These are phyloP conservation scores for Nakazawaea laoshanensis DNA, from an alignment of 805 yeast species.

Conservation along the genomic window DNA sequence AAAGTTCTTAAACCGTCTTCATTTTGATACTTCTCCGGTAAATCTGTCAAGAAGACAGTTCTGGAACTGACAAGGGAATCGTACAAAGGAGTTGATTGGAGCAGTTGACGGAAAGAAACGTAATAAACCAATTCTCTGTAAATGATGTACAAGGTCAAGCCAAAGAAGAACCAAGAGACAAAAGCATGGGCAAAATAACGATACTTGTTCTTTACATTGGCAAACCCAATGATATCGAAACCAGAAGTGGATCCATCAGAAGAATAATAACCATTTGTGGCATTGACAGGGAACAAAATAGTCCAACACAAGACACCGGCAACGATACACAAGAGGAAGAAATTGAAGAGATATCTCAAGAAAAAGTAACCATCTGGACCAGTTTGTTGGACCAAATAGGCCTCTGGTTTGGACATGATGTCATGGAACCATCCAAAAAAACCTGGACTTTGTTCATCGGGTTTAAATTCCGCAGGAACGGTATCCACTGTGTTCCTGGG, in stretches of 20 bases:
- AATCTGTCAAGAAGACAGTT: conserved; percentile 65
- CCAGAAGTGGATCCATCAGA: conserved; percentile 25
- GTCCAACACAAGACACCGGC: conserved; percentile 58
- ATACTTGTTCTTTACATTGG: conserved; percentile 53
- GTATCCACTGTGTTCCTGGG: conserved; percentile 39
- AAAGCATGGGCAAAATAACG: conserved; percentile 70
- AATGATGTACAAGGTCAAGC: conserved; percentile 52
- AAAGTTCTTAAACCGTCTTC: conserved; percentile 44
- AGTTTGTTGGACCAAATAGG: conserved; percentile 57
- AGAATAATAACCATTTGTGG: conserved; percentile 50
- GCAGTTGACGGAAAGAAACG: conserved; percentile 61
- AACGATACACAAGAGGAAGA: conserved; percentile 40
- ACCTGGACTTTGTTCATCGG: conserved; percentile 36
- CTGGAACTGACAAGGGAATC: conserved; percentile 63
- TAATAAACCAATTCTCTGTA: conserved; percentile 72
- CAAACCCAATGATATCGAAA: conserved; percentile 55
- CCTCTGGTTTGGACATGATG: conserved; percentile 45
- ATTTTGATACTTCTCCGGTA: conserved; percentile 38
- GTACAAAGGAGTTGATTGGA: conserved; percentile 66
- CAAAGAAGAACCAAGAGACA: conserved; percentile 67
- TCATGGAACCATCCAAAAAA: conserved; percentile 46
- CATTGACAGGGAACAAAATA: conserved; percentile 64
- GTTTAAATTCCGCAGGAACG: conserved; percentile 34
- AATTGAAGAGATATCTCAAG: conserved; percentile 52
- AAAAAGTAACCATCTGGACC: conserved; percentile 76